These are phyloP conservation scores for Dryas alaskensis DNA, from an alignment of 306 rosid genomes.

Conservation along the genomic window DNA sequence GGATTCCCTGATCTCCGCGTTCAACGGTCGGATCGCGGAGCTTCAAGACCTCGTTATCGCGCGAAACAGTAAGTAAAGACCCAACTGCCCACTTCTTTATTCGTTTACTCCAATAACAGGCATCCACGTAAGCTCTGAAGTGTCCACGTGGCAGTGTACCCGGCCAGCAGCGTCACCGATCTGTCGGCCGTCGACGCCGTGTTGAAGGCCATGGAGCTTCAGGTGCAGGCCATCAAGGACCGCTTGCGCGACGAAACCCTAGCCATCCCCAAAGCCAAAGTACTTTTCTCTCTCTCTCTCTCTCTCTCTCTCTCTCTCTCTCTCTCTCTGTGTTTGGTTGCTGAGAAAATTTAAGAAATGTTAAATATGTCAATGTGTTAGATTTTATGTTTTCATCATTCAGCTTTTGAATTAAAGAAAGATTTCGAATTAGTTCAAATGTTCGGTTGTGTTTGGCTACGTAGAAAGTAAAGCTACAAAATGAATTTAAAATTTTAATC, in stretches of 20 bases:
- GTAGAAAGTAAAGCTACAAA: background rate
- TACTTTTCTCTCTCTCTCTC: background rate
- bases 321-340: background rate
- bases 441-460: background rate
- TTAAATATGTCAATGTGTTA: background rate
- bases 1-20: slow-evolving; percentile 55
- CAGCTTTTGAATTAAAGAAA: background rate
- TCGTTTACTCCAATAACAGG: background rate
- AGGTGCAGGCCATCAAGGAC: slow-evolving; percentile 78
- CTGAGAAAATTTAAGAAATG: background rate
- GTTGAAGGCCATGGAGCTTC: slow-evolving; percentile 75
- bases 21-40: slow-evolving; percentile 66
- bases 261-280: slow-evolving; percentile 89
- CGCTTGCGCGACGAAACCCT: slow-evolving; percentile 71
- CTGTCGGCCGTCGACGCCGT: slow-evolving; percentile 70
- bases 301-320: background rate
- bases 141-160: slow-evolving; percentile 52
- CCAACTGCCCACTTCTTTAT: background rate
- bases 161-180: slow-evolving; percentile 71
- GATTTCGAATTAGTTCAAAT: background rate
- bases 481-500: background rate
- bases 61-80: slow-evolving; percentile 57
- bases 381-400: background rate
- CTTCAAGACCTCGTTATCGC: slow-evolving; percentile 91
- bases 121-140: background rate